A percentile compares a stretch with the other conserved stretches of the same genome.
Evolutionary conservation across 257 asterid species (phyloP).

Genomic region (Agastache rugosa): DNA sequence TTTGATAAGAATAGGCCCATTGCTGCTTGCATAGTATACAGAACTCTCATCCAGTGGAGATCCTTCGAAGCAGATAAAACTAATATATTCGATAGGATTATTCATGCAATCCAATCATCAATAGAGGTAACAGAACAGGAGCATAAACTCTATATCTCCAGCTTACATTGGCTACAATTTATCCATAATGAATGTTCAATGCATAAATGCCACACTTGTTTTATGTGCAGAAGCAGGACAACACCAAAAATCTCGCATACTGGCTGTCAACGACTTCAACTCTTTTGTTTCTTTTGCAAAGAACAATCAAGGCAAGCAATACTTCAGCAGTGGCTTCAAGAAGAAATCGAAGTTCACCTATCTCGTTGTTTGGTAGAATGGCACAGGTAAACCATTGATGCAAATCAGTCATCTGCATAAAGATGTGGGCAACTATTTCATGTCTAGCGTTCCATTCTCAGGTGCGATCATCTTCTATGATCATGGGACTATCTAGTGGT

Average conservation of each 20-base stretch:
- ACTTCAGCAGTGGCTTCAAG: slow-evolving; percentile 53
- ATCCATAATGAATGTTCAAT: background rate
- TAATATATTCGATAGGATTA: slow-evolving; percentile 76
- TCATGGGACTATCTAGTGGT: slow-evolving; percentile 79
- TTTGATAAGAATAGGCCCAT: slow-evolving; percentile 77
- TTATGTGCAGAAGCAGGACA: slow-evolving; percentile 61
- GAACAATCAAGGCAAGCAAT: slow-evolving; percentile 85
- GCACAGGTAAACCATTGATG: slow-evolving; percentile 66
- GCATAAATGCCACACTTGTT: background rate
- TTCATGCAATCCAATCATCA: slow-evolving; percentile 81
- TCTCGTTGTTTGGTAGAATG: slow-evolving; percentile 82
- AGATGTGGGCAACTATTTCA: slow-evolving; percentile 35
- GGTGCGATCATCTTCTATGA: slow-evolving; percentile 75
- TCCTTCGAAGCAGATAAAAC: slow-evolving; percentile 92
- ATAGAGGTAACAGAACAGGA: slow-evolving; percentile 64
- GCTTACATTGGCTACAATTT: no score
- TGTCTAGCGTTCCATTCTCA: slow-evolving; percentile 41
- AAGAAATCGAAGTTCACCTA: slow-evolving; percentile 79
- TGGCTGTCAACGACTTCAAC: slow-evolving; percentile 93
- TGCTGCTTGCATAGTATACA: slow-evolving; percentile 81
- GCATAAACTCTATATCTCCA: slow-evolving; percentile 11
- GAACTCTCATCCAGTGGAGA: slow-evolving; percentile 90
- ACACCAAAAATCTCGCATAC: slow-evolving; percentile 69
- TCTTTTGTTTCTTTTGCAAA: slow-evolving; percentile 80
- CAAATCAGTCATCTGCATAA: slow-evolving; percentile 33